Base-by-base conservation (phyloP, 2,329 filamentous ascomycete species). In the Fusarium sp. region DNA sequence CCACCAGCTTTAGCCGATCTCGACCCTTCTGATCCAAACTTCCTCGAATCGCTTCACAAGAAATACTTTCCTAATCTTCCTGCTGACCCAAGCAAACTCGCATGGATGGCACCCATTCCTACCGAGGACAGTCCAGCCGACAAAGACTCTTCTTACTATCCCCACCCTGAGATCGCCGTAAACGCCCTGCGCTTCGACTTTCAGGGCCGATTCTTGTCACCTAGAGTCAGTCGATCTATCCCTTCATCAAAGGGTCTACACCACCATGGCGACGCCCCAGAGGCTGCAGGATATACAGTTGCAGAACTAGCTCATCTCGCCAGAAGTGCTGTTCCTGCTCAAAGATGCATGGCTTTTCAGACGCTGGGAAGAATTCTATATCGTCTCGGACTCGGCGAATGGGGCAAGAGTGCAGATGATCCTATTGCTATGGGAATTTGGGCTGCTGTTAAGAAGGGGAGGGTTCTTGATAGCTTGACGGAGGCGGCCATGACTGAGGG, bases 61-160 rank as follows among this genome's bases (percentile, higher is more conserved):
- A 97, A 98, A 79, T 99, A 97, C 86, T 99, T 98, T 80, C 94
- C 96, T 15, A 88, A 90, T 66, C 90, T 97, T 2, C 89, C 94
- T 3, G 89, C 94, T 56, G 93, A 98, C 79, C 94, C 94, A 0
- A 90, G 91, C 61, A 91, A 93, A 54, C 88, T 98, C 6, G 92
- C 93, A 21, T 99, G 95, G 95, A 96, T 98, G 88, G 89, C 91
- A 50, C 91, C 92, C 16, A 76, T 92, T 49, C 89, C 90, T 9
- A 89, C 90, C 7, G 79, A 87, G 46, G 86, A 89, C 76, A 90
- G 88, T 42, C 79, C 86, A 41, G 89, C 89, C 23, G 90, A 92
- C 75, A 85, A 84, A 68, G 87, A 91, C 69, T 93, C 91, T 5
- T 87, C 93, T 11, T 98, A 98, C 82, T 92, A 95, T 77, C 94